Evolutionary conservation across 169 alveolate species (phyloP), one percentile per base, ranked within the genome.

Genomic region (Condylostoma magnum): DNA sequence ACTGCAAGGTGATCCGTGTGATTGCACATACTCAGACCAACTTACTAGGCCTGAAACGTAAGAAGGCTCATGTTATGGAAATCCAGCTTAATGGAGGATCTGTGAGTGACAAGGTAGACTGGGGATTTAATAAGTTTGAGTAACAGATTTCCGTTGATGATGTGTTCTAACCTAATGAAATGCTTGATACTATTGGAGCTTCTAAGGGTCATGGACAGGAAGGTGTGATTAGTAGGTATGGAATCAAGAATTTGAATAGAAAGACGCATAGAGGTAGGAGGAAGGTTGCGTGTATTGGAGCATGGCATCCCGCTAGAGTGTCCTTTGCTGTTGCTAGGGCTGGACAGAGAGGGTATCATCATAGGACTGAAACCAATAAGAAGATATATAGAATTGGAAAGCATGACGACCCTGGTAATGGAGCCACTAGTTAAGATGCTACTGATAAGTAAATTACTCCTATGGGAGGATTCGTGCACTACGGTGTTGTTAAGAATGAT

Each of bases 271-370:
- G 99, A 79, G 99, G 99, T 51, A 93, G 97, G 84, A 90, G 99
- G 63, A 98, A 98, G 94, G 99, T 99, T 52, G 99, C 99, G 25
- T 98, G 99, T 90, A 97, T 98, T 73, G 99, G 99, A 57, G 97
- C 99, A n/a, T 98, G 99, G 99, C 99, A 98, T 91, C 99, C 99
- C 53, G 98, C 99, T 38, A 92, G 99, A 47, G 99, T 98, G 56
- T 98, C 97, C 89, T 98, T 96, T 94, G 99, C 98, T 70, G 99
- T 98, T 56, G 99, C 99, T 44, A 96, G 99, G 63, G 97, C 98
- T 37, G 99, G 99, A 77, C 99, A 98, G 93, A 92, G 91, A 78
- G 99, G 99, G 41, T 98, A 97, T 88, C 98, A 95, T 87, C 99
- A 97, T 87, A 95, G 99, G 76, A 98, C 99, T 51, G 99, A 98